Conservation (phyloP, 495 filamentous ascomycete species). For the Talaromyces nanjingensis region DNA sequence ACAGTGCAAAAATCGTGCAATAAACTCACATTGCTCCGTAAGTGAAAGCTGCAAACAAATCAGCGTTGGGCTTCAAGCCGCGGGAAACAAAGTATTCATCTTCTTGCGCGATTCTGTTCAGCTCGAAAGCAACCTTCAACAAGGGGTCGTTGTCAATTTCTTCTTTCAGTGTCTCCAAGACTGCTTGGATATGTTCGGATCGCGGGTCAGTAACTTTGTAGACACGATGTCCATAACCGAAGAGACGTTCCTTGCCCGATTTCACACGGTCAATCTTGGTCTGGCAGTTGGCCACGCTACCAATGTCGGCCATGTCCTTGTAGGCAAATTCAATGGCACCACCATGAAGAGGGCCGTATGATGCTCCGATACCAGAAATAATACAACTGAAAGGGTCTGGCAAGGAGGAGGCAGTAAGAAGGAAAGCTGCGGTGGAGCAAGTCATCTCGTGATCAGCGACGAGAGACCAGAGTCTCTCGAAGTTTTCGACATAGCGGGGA, state of each 20-base stretch:
- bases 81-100: slow-evolving; percentile 43
- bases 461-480: slow-evolving; percentile 21
- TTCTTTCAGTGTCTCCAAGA: slow-evolving; percentile 21
- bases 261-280: slow-evolving; percentile 38
- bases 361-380: slow-evolving; percentile 29
- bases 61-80: slow-evolving; percentile 46
- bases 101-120: slow-evolving; percentile 36
- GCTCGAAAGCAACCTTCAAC: slow-evolving; percentile 39
- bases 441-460: slow-evolving; percentile 47
- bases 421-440: slow-evolving; percentile 43
- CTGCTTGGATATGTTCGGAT: slow-evolving; percentile 27
- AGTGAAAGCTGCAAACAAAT: slow-evolving; percentile 43
- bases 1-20: neutral
- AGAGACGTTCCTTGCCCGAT: slow-evolving; percentile 38
- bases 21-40: slow-evolving; percentile 37
- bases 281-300: slow-evolving; percentile 35
- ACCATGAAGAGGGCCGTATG: slow-evolving; percentile 44
- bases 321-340: slow-evolving; percentile 47
- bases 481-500: slow-evolving; percentile 10
- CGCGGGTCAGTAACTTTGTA: slow-evolving; percentile 46
- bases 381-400: slow-evolving; percentile 37
- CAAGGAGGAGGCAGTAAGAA: slow-evolving; percentile 42
- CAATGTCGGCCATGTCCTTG: slow-evolving; percentile 34
- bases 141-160: slow-evolving; percentile 32
- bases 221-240: slow-evolving; percentile 49